phyloP scores from a whole-genome alignment of 768 basidiomycete species.

The Xanthoconium purpureum region DNA sequence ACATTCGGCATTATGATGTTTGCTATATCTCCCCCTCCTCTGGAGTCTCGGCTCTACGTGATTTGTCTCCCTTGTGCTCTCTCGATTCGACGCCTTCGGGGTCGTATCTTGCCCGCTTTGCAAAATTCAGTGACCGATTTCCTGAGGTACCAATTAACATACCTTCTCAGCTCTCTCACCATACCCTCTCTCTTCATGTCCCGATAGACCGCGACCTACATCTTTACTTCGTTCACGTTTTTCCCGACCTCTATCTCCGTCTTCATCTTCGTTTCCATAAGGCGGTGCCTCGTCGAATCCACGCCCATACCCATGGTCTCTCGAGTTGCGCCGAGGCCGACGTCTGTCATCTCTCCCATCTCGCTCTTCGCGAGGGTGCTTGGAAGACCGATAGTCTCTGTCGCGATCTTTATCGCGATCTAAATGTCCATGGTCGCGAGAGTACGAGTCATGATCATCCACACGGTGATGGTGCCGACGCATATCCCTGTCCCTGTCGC shows the following conservation, averaged over 20 bases:
- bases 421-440: conserved; percentile 34
- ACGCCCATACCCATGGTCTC: conserved; percentile 39
- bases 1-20: conserved; percentile 17
- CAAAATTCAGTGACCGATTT: conserved; percentile 13
- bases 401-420: conserved; percentile 39
- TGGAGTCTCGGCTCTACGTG: conserved; percentile 66
- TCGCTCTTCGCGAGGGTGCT: conserved; percentile 53
- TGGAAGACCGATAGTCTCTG: conserved; percentile 42
- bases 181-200: conserved; percentile 45
- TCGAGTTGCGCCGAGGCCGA: conserved; percentile 39
- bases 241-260: conserved; percentile 26
- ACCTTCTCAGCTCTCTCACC: conserved; percentile 71
- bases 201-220: conserved; percentile 33
- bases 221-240: conserved; percentile 50
- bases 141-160: conserved; percentile 8
- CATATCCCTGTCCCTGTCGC: conserved; percentile 42
- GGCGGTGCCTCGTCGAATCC: conserved; percentile 50
- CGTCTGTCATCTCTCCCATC: conserved; percentile 51
- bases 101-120: conserved; percentile 54
- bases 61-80: conserved; percentile 39
- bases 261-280: conserved; percentile 41
- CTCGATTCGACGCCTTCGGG: conserved; percentile 43
- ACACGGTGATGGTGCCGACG: conserved; percentile 33
- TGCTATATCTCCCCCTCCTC: conserved; percentile 87
- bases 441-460: conserved; percentile 34